A percentile compares a stretch with the other conserved stretches of the same genome.
Evolutionary conservation across 257 asterid species (phyloP).

Genomic region (Nemophila menziesii): DNA sequence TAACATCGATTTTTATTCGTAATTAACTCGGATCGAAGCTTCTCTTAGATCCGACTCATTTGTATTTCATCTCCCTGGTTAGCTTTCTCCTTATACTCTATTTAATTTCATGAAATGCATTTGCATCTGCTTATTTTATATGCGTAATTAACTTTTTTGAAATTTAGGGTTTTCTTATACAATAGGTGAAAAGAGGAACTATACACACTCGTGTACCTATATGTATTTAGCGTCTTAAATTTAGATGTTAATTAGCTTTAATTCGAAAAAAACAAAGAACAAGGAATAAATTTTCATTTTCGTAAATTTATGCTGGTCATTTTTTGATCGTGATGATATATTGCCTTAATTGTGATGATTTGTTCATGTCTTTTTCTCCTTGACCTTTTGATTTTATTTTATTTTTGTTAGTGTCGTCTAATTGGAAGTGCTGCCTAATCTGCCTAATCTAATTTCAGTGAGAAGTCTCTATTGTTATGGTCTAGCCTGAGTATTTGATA

Average conservation of each 20-base stretch:
- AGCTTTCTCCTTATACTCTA: constrained; percentile 9
- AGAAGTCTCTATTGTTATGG: too few relatives aligned
- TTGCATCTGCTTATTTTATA: constrained; percentile 1
- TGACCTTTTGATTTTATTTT: neutral
- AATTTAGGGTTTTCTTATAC: too few relatives aligned
- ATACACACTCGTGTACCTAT: neutral
- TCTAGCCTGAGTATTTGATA: too few relatives aligned
- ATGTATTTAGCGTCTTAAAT: too few relatives aligned
- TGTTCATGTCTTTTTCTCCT: neutral
- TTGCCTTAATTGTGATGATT: too few relatives aligned
- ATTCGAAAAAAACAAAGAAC: neutral
- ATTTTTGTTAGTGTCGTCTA: too few relatives aligned
- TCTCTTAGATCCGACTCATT: constrained; percentile 29
- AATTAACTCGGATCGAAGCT: constrained; percentile 32
- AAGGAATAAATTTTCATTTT: neutral
- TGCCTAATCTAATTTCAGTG: neutral
- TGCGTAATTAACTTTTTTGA: too few relatives aligned
- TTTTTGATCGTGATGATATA: too few relatives aligned
- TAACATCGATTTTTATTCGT: constrained; percentile 11
- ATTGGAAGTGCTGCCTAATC: too few relatives aligned
- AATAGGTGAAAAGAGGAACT: too few relatives aligned
- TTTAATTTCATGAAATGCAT: neutral
- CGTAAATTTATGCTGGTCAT: too few relatives aligned
- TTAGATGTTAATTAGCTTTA: too few relatives aligned
- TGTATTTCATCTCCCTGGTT: constrained; percentile 23